A percentile compares a stretch with the other conserved stretches of the same genome.
These are phyloP conservation scores for Dictyostelium purpureum DNA, from an alignment of 78 protist species.

Conservation along the genomic window DNA sequence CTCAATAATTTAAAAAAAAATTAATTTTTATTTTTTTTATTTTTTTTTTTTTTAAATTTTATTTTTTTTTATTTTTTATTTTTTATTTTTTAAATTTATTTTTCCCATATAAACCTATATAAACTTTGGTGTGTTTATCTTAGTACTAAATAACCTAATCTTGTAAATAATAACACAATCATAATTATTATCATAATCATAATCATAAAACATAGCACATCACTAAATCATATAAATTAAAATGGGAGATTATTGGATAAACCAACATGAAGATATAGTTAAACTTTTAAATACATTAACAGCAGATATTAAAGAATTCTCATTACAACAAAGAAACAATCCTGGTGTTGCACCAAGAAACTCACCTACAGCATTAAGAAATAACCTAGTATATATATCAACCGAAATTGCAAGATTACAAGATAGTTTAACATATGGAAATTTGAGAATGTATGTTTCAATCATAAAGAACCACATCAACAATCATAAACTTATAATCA, in stretches of 20 bases:
- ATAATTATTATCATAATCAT: too few relatives aligned
- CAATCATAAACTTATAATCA: background rate
- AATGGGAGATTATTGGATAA: conserved; percentile 56
- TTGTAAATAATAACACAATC: too few relatives aligned
- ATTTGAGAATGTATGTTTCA: conserved; percentile 19
- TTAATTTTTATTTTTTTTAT: too few relatives aligned
- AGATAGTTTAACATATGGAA: conserved; percentile 53
- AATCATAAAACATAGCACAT: too few relatives aligned
- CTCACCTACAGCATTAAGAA: conserved; percentile 28
- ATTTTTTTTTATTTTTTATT: too few relatives aligned
- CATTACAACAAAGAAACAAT: conserved; percentile 7
- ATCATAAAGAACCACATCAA: background rate
- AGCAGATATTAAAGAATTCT: conserved; percentile 35
- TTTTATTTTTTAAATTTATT: too few relatives aligned
- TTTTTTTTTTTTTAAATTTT: too few relatives aligned
- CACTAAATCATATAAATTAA: too few relatives aligned
- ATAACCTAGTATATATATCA: background rate
- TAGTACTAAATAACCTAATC: too few relatives aligned
- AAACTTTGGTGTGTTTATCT: too few relatives aligned
- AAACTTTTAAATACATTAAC: background rate
- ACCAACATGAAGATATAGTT: conserved; percentile 16
- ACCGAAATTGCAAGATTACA: conserved; percentile 27
- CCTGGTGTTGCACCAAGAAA: background rate
- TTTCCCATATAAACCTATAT: too few relatives aligned
- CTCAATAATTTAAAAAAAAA: too few relatives aligned